Conservation (phyloP, 306 rosid species). For the Rosa persica region DNA sequence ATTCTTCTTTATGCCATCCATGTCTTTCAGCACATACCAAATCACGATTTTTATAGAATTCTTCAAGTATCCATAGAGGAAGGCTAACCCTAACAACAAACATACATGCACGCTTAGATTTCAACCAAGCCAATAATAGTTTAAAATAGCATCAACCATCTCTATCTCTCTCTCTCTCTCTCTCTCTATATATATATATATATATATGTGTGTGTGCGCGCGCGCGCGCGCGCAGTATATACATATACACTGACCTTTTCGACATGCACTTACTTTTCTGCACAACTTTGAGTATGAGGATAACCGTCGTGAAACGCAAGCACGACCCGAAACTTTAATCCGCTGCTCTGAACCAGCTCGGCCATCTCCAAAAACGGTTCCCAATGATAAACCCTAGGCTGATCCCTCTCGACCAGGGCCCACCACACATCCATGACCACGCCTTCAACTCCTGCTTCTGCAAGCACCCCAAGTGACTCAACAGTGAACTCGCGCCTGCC, state of each 20-base stretch:
- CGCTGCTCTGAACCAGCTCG: background rate
- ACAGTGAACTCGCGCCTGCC: background rate
- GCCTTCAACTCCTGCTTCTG: background rate
- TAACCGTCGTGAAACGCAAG: background rate
- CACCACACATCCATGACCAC: background rate
- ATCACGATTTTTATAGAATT: background rate
- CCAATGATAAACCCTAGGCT: background rate
- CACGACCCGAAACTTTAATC: background rate
- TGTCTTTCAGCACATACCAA: too few relatives aligned
- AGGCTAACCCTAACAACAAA: background rate
- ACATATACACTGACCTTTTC: too few relatives aligned
- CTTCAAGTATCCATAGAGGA: background rate
- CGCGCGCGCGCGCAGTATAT: too few relatives aligned
- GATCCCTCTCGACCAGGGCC: background rate
- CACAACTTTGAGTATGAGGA: too few relatives aligned
- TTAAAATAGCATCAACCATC: too few relatives aligned
- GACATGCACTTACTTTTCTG: too few relatives aligned
- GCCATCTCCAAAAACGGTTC: background rate
- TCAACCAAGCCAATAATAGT: too few relatives aligned
- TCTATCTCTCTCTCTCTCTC: too few relatives aligned
- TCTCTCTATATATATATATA: too few relatives aligned
- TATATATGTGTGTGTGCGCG: too few relatives aligned
- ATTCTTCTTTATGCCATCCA: background rate
- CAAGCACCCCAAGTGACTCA: background rate
- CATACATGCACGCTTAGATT: background rate